Conservation (phyloP, 371 early-diverging fungal species). For the Mortierella sp. region DNA sequence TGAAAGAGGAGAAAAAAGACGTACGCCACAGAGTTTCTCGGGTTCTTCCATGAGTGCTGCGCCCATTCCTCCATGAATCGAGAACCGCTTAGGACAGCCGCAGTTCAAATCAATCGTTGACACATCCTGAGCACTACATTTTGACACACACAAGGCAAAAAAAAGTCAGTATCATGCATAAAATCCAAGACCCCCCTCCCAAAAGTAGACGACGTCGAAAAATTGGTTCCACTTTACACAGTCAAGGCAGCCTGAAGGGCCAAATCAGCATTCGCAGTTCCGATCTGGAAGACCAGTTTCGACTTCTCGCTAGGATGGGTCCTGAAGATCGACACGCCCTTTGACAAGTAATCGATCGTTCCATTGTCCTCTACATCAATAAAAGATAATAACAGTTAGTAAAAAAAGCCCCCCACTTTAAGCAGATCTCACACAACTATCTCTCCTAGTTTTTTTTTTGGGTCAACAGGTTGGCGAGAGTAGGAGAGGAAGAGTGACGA, state of each 20-base stretch:
- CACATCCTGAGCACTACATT: constrained; percentile 82
- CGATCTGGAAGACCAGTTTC: constrained; percentile 82
- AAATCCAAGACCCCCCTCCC: background rate
- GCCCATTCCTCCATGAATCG: constrained; percentile 96
- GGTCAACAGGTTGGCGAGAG: background rate
- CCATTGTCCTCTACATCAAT: constrained; percentile 68
- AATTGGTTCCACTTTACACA: constrained; percentile 69
- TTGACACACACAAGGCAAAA: background rate
- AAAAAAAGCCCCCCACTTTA: background rate
- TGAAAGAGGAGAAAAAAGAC: constrained; percentile 3
- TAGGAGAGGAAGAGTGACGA: background rate
- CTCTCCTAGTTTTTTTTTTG: background rate
- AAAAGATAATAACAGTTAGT: background rate
- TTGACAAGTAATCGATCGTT: constrained; percentile 76
- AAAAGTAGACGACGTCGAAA: background rate
- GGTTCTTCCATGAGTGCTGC: constrained; percentile 91
- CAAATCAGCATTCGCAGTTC: constrained; percentile 87
- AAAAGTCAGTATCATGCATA: background rate
- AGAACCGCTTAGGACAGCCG: constrained; percentile 97
- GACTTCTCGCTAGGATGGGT: constrained; percentile 78
- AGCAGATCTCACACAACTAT: background rate
- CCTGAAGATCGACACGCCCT: constrained; percentile 68
- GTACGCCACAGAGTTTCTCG: constrained; percentile 77
- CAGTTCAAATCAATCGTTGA: constrained; percentile 96
- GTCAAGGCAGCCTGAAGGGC: constrained; percentile 90